Conservation (phyloP, 805 yeast genomes). For the Pichia membranifaciens region DNA sequence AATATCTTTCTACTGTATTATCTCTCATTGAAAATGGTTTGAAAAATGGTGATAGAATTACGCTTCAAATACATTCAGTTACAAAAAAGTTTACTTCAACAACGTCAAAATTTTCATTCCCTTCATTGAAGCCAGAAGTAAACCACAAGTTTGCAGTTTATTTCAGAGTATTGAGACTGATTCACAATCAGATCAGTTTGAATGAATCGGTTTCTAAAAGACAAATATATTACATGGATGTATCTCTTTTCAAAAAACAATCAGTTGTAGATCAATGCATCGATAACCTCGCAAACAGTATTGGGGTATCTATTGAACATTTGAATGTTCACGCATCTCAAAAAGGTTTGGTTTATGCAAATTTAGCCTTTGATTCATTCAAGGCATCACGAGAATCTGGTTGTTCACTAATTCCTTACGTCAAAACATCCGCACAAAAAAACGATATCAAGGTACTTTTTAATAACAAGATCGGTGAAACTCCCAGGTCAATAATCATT, state of each 20-base stretch:
- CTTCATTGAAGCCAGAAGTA: slow-evolving; percentile 14
- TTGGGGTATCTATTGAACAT: slow-evolving; percentile 33
- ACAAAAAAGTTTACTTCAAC: slow-evolving; percentile 7
- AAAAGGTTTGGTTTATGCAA: slow-evolving; percentile 49
- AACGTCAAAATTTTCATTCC: slow-evolving; percentile 13
- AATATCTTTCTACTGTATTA: slow-evolving; percentile 14
- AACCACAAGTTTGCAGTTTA: slow-evolving; percentile 22
- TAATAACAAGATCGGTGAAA: background rate
- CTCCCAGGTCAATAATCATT: slow-evolving; percentile 33
- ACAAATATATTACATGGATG: slow-evolving; percentile 56
- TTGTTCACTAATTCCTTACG: slow-evolving; percentile 35
- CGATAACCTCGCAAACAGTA: slow-evolving; percentile 32
- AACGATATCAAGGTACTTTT: slow-evolving; percentile 16
- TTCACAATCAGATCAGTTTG: slow-evolving; percentile 13
- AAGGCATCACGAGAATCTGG: slow-evolving; percentile 5
- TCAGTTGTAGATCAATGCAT: slow-evolving; percentile 35
- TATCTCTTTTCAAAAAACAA: slow-evolving; percentile 44
- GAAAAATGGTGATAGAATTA: slow-evolving; percentile 21
- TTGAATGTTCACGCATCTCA: slow-evolving; percentile 48
- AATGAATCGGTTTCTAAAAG: slow-evolving; percentile 37
- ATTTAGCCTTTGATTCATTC: background rate
- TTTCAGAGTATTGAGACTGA: slow-evolving; percentile 19
- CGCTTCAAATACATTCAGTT: slow-evolving; percentile 14
- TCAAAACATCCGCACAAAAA: slow-evolving; percentile 22
- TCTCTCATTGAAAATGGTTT: slow-evolving; percentile 26